Base-by-base conservation (phyloP, 306 rosid species). In the Alnus rubra region DNA sequence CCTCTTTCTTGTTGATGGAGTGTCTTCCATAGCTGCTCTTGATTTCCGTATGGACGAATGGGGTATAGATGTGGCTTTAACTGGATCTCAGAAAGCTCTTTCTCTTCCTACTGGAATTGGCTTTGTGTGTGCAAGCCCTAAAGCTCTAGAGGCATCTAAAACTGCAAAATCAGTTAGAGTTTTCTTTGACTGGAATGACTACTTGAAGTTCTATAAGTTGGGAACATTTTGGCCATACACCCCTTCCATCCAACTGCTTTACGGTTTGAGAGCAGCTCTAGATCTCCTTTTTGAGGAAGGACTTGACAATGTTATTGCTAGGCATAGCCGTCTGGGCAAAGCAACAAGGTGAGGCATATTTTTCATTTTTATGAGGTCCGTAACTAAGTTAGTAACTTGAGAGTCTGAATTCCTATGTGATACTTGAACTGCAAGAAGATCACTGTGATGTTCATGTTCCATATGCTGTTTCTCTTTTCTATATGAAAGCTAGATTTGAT, bases 11-110 rank as follows among this genome's bases (percentile, higher is more conserved):
- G 99, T 96, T 8, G 99, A 96, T 75, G 99, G 99, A 81, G 99
- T 96, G 67, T 96, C 99, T 68, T 96, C 99, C 33, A 93, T 96
- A 62, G 91, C 98, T 75, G 99, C 99, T 64, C 91, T 96, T 4
- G 99, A 96, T 86, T 96, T 93, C 83, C 97, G 99, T 19, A 96
- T 96, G 99, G 99, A 96, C 2, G 99, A 96, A 83, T 96, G 99
- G 99, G 98, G 99, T 31, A 78, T 96, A 1, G 99, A 96, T 84
- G 99, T 96, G 85, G 98, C 98, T 70, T 79, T 96, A 80, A 96
- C 99, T 73, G 99, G 99, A 63, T 96, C 99, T 69, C 99, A 96
- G 82, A 96, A 96, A 54, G 99, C 99, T 58, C 99, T 96, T 73
- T 96, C 99, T 74, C 99, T 96, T 75, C 99, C 99, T 63, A 96